These are phyloP conservation scores for Ogataea angusta DNA, from an alignment of 805 yeast genomes.

Conservation along the genomic window DNA sequence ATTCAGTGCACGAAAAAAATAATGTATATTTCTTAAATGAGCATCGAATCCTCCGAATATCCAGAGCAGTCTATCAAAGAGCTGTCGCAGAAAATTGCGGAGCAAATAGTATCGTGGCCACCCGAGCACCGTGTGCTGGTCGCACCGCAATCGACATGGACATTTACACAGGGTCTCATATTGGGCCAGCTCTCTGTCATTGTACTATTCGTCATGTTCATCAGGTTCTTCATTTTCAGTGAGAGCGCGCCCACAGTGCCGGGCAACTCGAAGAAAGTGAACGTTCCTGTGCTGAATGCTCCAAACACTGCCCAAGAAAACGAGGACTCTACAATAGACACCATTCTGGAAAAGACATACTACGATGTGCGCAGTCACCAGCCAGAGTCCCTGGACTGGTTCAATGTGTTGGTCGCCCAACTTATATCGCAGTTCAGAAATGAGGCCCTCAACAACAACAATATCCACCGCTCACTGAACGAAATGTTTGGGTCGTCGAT, in stretches of 20 bases:
- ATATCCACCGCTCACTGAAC: slow-evolving; percentile 75
- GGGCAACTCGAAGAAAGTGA: slow-evolving; percentile 24
- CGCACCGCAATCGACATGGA: slow-evolving; percentile 39
- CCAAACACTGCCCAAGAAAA: slow-evolving; percentile 11
- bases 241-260: slow-evolving; percentile 50
- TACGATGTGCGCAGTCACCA: slow-evolving; percentile 85
- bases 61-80: slow-evolving; percentile 14
- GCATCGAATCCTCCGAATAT: slow-evolving; percentile 3
- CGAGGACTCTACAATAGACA: slow-evolving; percentile 20
- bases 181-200: slow-evolving; percentile 74
- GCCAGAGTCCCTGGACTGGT: slow-evolving; percentile 95
- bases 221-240: slow-evolving; percentile 73
- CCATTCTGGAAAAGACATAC: slow-evolving; percentile 84
- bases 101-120: slow-evolving; percentile 17
- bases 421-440: slow-evolving; percentile 79
- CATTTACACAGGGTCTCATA: slow-evolving; percentile 74
- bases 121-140: slow-evolving; percentile 9
- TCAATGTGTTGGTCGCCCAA: slow-evolving; percentile 90
- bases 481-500: slow-evolving; percentile 59
- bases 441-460: slow-evolving; percentile 85
- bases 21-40: not conserved
- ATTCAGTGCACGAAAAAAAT: not conserved
- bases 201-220: slow-evolving; percentile 56
- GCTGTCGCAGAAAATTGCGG: slow-evolving; percentile 17
- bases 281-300: slow-evolving; percentile 15